These are phyloP conservation scores for Thoreauomyces humboldtii DNA, from an alignment of 192 early-diverging fungal genomes.

Conservation along the genomic window DNA sequence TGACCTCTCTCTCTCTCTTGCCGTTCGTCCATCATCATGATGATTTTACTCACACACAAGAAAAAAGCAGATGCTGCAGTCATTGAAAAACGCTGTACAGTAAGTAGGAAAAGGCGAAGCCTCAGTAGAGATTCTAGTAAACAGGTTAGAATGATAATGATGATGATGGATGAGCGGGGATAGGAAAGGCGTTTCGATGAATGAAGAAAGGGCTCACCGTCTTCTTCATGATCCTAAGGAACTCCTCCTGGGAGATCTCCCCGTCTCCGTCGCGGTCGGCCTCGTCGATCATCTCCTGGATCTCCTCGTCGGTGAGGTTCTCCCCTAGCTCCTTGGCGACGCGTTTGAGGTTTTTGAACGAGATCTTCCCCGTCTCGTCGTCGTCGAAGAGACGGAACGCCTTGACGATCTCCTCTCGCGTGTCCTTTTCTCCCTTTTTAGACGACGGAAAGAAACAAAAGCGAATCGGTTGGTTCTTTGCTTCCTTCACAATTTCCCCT, in stretches of 20 bases:
- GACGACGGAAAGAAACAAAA: neutral
- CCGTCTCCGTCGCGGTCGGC: conserved; percentile 72
- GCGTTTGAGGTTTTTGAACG: conserved; percentile 71
- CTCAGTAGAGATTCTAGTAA: neutral
- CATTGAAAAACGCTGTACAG: too few relatives aligned
- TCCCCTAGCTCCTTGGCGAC: conserved; percentile 71
- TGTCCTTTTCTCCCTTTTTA: conserved; percentile 59
- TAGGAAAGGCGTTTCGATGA: neutral
- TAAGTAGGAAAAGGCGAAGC: too few relatives aligned
- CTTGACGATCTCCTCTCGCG: conserved; percentile 67
- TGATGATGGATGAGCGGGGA: neutral
- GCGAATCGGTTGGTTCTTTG: too few relatives aligned
- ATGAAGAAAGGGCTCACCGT: conserved; percentile 26
- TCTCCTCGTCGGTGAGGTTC: conserved; percentile 62
- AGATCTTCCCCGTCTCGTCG: conserved; percentile 65
- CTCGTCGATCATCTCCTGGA: conserved; percentile 78
- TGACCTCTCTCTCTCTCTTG: too few relatives aligned
- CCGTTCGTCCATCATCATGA: too few relatives aligned
- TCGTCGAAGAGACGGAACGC: conserved; percentile 83
- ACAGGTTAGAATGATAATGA: neutral
- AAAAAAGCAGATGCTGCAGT: too few relatives aligned
- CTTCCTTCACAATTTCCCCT: too few relatives aligned
- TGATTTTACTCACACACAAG: too few relatives aligned
- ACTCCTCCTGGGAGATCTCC: conserved; percentile 58
- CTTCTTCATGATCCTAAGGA: conserved; percentile 58